These are phyloP conservation scores for Amylocarpus encephaloides DNA, from an alignment of 2,329 filamentous ascomycete species.

Conservation along the genomic window DNA sequence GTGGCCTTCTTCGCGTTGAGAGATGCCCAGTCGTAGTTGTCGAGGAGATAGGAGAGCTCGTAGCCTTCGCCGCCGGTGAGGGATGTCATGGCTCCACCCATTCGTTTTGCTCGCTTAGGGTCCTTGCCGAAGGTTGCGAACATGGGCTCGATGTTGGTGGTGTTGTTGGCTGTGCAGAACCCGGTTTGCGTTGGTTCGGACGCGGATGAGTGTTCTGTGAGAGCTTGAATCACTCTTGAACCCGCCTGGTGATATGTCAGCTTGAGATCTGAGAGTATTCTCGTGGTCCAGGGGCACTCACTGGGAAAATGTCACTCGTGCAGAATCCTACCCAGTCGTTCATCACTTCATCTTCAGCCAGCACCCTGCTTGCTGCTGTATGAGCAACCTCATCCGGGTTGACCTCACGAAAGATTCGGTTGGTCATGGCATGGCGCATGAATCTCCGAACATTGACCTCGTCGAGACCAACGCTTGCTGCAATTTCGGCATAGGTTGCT, in stretches of 20 bases:
- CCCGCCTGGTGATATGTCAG: constrained; percentile 35
- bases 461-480: constrained; percentile 40
- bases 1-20: constrained; percentile 41
- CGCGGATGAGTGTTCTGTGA: constrained; percentile 41
- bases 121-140: constrained; percentile 47
- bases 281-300: constrained; percentile 6
- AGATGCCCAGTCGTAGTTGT: constrained; percentile 47
- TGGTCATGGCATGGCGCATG: constrained; percentile 52
- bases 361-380: constrained; percentile 45
- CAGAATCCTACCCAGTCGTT: constrained; percentile 51
- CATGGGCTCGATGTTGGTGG: constrained; percentile 46
- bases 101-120: constrained; percentile 41
- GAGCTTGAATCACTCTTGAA: constrained; percentile 40
- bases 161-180: constrained; percentile 46
- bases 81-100: constrained; percentile 49
- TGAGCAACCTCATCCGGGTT: constrained; percentile 46
- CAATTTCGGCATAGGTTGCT: constrained; percentile 41
- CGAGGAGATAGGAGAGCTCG: constrained; percentile 45
- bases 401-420: constrained; percentile 48
- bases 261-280: background rate
- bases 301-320: constrained; percentile 42
- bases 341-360: constrained; percentile 43
- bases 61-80: constrained; percentile 51
- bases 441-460: constrained; percentile 45
- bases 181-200: constrained; percentile 43